A percentile compares a stretch with the other conserved stretches of the same genome.
phyloP scores from a whole-genome alignment of 495 filamentous ascomycete genomes.

The Neurospora sp. region DNA sequence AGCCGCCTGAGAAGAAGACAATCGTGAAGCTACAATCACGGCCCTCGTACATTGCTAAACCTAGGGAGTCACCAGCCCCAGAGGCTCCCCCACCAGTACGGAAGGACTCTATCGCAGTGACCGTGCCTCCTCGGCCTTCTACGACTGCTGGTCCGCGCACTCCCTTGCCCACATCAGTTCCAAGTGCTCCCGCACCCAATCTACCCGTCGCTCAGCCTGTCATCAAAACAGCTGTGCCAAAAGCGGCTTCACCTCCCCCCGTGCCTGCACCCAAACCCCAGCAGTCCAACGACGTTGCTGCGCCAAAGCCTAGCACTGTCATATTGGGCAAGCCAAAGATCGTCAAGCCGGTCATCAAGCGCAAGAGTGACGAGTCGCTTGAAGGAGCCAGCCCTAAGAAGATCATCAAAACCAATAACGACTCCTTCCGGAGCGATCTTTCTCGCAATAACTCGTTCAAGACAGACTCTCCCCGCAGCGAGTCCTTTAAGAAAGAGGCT shows the following conservation, averaged over 20 bases:
- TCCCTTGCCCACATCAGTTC: neutral
- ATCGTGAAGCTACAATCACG: constrained; percentile 8
- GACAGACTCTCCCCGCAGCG: neutral
- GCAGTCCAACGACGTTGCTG: neutral
- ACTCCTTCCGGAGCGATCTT: neutral
- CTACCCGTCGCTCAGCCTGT: constrained; percentile 19
- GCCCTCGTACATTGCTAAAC: neutral
- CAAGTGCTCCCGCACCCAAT: constrained; percentile 7
- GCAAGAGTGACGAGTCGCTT: constrained; percentile 23
- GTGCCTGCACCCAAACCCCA: neutral
- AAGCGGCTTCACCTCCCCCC: constrained; percentile 4
- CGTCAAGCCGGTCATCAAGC: constrained; percentile 20
- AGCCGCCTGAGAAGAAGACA: constrained; percentile 20
- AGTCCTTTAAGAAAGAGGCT: neutral
- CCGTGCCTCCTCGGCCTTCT: constrained; percentile 7
- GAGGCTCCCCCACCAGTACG: constrained; percentile 11
- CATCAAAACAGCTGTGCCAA: constrained; percentile 3
- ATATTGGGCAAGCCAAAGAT: constrained; percentile 7
- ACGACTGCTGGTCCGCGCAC: neutral
- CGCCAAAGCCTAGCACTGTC: neutral
- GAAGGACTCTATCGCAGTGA: constrained; percentile 21
- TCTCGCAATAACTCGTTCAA: neutral
- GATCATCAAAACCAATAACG: constrained; percentile 22
- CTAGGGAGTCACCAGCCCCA: neutral
- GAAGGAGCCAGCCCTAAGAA: constrained; percentile 28